Base-by-base conservation (phyloP, 2,329 filamentous ascomycete genomes). In the Arthrobotrys musiformis region DNA sequence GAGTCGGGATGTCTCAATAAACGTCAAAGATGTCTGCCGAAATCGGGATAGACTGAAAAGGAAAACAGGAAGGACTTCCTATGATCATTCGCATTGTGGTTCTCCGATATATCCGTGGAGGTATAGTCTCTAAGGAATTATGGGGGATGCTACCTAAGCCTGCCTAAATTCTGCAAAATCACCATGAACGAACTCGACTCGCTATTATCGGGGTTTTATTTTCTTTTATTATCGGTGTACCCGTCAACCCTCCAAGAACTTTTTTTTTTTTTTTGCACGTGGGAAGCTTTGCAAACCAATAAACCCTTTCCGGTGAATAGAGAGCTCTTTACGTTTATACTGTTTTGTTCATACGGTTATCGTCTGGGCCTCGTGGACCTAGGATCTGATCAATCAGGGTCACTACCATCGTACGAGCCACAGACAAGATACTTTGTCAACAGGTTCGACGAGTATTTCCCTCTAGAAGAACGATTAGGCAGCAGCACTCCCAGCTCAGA, bases 281-380 rank as follows among this genome's bases (percentile, higher is more conserved):
- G 72, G 72, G 15, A 64, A 48, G 19, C 48, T 54, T 46, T 46
- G 37, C 63, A 58, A 60, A n/a, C 44, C 50, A 67, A 37, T 24
- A 19, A 54, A 28, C 63, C 48, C 24, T 28, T 69, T 76, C 70
- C 63, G 70, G 70, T 63, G 54, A 8, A 61, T 33, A 24, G 19
- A 37, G 70, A 76, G 70, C 70, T 76, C 70, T 76, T 69, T 62
- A 37, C 44, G 56, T 48, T 73, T 62, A 44, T 67, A 46, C 33
- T 48, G 33, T 33, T 60, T 26, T 48, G 33, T 33, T 60, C 37
- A 33, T 69, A 62, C 28, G 28, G 33, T 28, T 62, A 40, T 62
- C 54, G 62, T 68, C 42, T 35, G 61, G 62, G 22, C 42, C 54
- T 58, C 46, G 63, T 40, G 63, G 33, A 17, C 13, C 33, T 8